A percentile compares a stretch with the other conserved stretches of the same genome.
Evolutionary conservation across 1,284 basidiomycete genomes (phyloP).

Genomic region (Leccinum angustisporum): DNA sequence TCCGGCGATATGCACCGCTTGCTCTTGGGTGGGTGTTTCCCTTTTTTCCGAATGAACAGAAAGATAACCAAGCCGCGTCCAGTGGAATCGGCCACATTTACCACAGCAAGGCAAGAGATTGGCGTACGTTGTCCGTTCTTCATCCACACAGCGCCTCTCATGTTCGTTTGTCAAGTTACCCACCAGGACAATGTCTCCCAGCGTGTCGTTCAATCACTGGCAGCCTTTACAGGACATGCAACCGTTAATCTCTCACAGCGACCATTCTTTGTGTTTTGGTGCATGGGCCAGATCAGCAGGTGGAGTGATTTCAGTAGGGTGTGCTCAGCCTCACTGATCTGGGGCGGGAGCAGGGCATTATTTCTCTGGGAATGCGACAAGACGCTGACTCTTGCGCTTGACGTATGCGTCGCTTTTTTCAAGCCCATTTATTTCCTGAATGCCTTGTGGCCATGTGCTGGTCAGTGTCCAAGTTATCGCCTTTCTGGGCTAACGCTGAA

Average conservation of each 20-base stretch:
- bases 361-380: conserved; percentile 63
- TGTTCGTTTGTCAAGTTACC: conserved; percentile 43
- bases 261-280: conserved; percentile 76
- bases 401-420: conserved; percentile 62
- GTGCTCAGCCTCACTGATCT: conserved; percentile 10
- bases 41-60: not conserved
- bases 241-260: conserved; percentile 52
- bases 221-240: conserved; percentile 61
- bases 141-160: conserved; percentile 6
- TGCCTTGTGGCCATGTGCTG: conserved; percentile 65
- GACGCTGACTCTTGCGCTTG: conserved; percentile 59
- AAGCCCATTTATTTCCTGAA: conserved; percentile 65
- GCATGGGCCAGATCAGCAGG: conserved; percentile 72
- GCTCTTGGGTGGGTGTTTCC: conserved; percentile 51
- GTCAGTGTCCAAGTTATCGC: conserved; percentile 38
- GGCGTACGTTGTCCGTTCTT: conserved; percentile 52
- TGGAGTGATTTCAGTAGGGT: conserved; percentile 29
- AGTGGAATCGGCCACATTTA: conserved; percentile 57
- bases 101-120: conserved; percentile 68
- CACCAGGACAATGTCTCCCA: conserved; percentile 64
- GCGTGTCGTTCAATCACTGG: conserved; percentile 58
- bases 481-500: conserved; percentile 1
- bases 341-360: conserved; percentile 45
- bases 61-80: conserved; percentile 10
- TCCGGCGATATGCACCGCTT: conserved; percentile 62